Percentiles rank a stretch among this genome's conserved stretches.
Conservation (phyloP, 495 filamentous ascomycete genomes). For the Aspergillus saccharolyticus region DNA sequence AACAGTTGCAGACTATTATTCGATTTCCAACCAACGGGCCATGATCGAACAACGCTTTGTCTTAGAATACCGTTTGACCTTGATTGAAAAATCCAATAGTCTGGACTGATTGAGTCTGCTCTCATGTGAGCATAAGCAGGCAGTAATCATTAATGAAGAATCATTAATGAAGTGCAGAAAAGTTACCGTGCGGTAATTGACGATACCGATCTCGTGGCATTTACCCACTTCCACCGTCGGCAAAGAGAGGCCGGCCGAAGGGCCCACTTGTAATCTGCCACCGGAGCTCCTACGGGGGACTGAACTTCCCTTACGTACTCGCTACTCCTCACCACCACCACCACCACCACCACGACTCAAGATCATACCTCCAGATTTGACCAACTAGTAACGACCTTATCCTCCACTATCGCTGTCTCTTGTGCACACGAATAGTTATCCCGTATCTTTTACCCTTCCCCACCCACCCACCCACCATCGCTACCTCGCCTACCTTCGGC, state of each 20-base stretch:
- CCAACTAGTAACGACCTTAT: background rate
- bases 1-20: background rate
- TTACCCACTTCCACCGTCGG: background rate
- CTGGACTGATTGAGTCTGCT: background rate
- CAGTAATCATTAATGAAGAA: background rate
- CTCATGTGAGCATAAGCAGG: background rate
- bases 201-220: background rate
- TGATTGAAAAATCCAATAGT: background rate
- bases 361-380: no score
- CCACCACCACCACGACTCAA: no score
- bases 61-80: background rate
- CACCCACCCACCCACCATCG: background rate
- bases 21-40: background rate
- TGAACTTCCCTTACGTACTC: background rate
- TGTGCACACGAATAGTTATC: background rate
- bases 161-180: background rate
- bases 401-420: background rate
- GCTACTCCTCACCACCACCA: background rate
- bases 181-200: background rate
- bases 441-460: constrained; percentile 6
- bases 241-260: background rate
- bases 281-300: constrained; percentile 4
- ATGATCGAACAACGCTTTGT: background rate
- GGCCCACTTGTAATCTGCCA: background rate
- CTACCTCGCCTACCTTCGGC: background rate